Conservation (phyloP, 352 stramenopile species). For the Globisporangium sylvaticum region DNA sequence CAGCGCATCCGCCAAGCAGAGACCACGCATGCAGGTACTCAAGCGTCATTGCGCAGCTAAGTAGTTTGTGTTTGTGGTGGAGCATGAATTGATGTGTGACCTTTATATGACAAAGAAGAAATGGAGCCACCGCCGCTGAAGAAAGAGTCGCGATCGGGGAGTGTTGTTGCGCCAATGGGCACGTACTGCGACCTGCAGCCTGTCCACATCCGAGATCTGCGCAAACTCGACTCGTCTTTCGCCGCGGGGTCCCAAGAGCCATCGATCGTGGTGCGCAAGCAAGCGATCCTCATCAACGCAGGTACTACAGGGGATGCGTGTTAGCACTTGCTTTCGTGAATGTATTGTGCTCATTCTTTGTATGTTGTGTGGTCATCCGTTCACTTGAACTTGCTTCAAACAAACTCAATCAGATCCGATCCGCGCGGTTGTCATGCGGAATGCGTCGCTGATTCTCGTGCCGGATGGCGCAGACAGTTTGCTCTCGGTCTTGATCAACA, state of each 20-base stretch:
- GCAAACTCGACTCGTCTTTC: conserved; percentile 38
- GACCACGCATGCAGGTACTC: conserved; percentile 8
- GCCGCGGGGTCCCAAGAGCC: conserved; percentile 26
- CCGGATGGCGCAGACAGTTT: conserved; percentile 40
- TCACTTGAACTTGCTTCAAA: neutral
- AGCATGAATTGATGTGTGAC: neutral
- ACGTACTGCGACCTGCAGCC: conserved; percentile 34
- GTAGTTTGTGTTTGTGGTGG: neutral
- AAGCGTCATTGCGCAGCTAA: no score
- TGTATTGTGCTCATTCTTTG: no score
- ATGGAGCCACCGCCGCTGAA: neutral
- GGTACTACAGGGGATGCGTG: neutral
- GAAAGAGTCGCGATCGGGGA: conserved; percentile 12
- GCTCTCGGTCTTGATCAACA: conserved; percentile 28
- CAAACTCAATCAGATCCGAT: conserved; percentile 27
- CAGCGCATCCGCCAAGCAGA: conserved; percentile 29
- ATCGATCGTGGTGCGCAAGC: conserved; percentile 36
- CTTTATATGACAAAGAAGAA: neutral
- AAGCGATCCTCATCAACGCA: conserved; percentile 38
- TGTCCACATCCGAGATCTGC: conserved; percentile 41
- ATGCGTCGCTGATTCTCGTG: conserved; percentile 32
- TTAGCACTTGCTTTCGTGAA: no score
- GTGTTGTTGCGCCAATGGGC: conserved; percentile 13
- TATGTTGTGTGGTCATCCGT: no score
- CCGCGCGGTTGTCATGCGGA: conserved; percentile 34